Conservation (phyloP, 2,329 filamentous ascomycete species). For the Fusarium decemcellulare region DNA sequence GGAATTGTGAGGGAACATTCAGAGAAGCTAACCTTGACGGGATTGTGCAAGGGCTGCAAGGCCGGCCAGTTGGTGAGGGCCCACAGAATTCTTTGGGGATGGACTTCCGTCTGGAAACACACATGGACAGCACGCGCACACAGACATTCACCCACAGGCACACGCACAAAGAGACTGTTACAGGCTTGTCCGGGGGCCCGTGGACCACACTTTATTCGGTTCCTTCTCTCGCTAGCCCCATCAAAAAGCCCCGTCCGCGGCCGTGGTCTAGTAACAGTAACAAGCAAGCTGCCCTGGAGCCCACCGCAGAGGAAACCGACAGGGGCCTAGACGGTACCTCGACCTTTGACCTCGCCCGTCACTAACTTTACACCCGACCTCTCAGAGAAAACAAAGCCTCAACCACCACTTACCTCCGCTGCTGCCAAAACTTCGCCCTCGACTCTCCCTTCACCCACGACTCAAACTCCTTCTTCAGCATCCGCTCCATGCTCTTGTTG, state of each 20-base stretch:
- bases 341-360: slow-evolving; percentile 29
- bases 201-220: slow-evolving; percentile 15
- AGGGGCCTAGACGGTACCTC: slow-evolving; percentile 44
- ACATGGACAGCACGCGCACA: slow-evolving; percentile 1
- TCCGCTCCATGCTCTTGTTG: slow-evolving; percentile 53
- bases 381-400: slow-evolving; percentile 59
- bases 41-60: slow-evolving; percentile 6
- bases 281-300: neutral
- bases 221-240: slow-evolving; percentile 10
- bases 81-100: slow-evolving; percentile 16
- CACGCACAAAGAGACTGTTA: slow-evolving; percentile 6
- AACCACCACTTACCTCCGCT: slow-evolving; percentile 51
- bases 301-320: slow-evolving; percentile 42
- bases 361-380: slow-evolving; percentile 23
- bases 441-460: slow-evolving; percentile 48
- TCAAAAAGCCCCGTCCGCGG: slow-evolving; percentile 25
- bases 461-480: slow-evolving; percentile 43
- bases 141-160: slow-evolving; percentile 9
- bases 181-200: slow-evolving; percentile 17
- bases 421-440: slow-evolving; percentile 46
- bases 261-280: slow-evolving; percentile 12
- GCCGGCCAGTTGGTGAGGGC: slow-evolving; percentile 7
- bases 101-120: slow-evolving; percentile 4
- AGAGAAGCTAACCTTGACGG: slow-evolving; percentile 3
- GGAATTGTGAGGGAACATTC: slow-evolving; percentile 14